Evolutionary conservation across 1,284 basidiomycete genomes (phyloP).

Genomic region (Ganoderma lucidum): DNA sequence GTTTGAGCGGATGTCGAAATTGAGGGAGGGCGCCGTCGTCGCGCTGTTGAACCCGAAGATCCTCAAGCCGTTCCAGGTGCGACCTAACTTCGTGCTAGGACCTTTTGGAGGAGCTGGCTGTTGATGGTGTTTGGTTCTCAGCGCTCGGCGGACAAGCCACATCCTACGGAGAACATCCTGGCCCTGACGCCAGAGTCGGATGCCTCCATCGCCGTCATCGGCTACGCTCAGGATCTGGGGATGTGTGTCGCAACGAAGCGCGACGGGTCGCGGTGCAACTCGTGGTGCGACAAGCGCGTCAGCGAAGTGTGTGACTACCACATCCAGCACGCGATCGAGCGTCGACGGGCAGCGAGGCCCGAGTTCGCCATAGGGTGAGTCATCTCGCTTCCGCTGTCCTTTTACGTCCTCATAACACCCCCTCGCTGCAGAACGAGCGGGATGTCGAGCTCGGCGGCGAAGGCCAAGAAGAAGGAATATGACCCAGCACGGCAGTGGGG

Average conservation of each 20-base stretch:
- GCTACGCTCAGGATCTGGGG: constrained; percentile 86
- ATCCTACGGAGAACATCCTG: constrained; percentile 83
- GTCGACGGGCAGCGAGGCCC: constrained; percentile 72
- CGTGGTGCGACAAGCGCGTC: constrained; percentile 88
- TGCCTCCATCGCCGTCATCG: constrained; percentile 84
- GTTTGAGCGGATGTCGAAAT: constrained; percentile 87
- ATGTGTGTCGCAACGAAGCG: constrained; percentile 80
- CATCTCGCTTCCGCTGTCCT: neutral
- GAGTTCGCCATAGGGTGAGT: constrained; percentile 85
- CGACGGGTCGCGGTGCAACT: constrained; percentile 83
- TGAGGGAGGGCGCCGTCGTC: constrained; percentile 89
- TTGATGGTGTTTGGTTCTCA: constrained; percentile 31
- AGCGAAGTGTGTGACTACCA: constrained; percentile 92
- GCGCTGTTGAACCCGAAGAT: constrained; percentile 91
- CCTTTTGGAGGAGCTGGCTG: neutral
- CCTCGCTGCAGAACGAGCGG: constrained; percentile 66
- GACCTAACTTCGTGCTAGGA: neutral
- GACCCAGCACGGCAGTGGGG: constrained; percentile 78
- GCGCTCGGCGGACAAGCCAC: constrained; percentile 66
- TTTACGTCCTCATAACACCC: constrained; percentile 17
- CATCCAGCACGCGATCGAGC: constrained; percentile 81
- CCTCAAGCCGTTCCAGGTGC: constrained; percentile 84
- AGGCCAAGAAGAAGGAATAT: constrained; percentile 59
- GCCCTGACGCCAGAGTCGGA: constrained; percentile 88
- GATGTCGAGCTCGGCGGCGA: constrained; percentile 54